phyloP scores from a whole-genome alignment of 1,284 basidiomycete species.

The Ustilago crameri region DNA sequence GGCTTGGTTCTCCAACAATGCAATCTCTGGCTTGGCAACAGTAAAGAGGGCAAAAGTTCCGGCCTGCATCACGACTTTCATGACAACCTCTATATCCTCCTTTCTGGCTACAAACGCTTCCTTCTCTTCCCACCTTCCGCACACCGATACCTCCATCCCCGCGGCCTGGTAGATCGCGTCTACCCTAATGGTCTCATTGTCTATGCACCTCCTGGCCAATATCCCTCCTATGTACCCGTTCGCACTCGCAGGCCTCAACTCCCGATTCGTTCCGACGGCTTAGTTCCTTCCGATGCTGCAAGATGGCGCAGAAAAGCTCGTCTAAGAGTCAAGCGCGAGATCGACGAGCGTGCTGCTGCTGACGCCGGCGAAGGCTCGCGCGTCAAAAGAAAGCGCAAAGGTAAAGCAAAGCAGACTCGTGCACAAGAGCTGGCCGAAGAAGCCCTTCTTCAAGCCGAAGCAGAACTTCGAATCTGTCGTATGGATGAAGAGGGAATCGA shows the following conservation, averaged over 20 bases:
- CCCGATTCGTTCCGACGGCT: conserved; percentile 59
- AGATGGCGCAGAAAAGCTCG: conserved; percentile 58
- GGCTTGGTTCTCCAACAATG: conserved; percentile 65
- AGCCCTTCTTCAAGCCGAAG: conserved; percentile 42
- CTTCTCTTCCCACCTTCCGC: conserved; percentile 65
- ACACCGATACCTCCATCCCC: conserved; percentile 53
- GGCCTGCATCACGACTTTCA: conserved; percentile 68
- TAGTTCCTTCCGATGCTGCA: conserved; percentile 61
- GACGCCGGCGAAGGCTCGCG: conserved; percentile 46
- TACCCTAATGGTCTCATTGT: conserved; percentile 64
- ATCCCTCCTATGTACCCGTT: conserved; percentile 38
- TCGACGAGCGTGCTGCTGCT: conserved; percentile 53
- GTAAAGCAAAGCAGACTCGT: conserved; percentile 55
- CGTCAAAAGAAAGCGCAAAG: conserved; percentile 48
- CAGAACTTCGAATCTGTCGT: conserved; percentile 41
- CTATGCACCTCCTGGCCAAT: conserved; percentile 48
- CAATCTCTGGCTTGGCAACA: conserved; percentile 66
- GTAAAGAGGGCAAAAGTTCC: conserved; percentile 54
- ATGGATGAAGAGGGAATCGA: conserved; percentile 51
- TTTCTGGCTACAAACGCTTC: conserved; percentile 65
- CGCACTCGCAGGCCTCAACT: conserved; percentile 26
- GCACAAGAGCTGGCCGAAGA: conserved; percentile 50
- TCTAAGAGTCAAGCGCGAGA: conserved; percentile 37
- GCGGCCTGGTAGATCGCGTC: conserved; percentile 51
- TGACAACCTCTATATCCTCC: conserved; percentile 66